Percentiles rank a stretch among this genome's conserved stretches.
These are phyloP conservation scores for Agaricus subrufescens DNA, from an alignment of 768 basidiomycete species.

Conservation along the genomic window DNA sequence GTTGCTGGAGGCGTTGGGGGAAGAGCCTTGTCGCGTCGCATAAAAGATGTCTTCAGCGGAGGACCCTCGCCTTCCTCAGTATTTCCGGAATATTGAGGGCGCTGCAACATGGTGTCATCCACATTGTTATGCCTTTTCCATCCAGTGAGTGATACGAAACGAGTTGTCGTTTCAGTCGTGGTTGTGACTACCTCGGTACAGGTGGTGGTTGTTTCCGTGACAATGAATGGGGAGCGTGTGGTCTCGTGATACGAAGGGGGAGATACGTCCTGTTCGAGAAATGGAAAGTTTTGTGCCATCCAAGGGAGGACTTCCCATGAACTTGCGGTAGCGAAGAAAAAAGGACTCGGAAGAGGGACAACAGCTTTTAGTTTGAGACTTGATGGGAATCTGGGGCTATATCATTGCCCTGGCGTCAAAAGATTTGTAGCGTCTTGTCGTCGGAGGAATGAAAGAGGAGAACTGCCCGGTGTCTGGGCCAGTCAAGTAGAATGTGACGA, in stretches of 20 bases:
- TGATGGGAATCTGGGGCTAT: neutral
- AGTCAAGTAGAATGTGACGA: neutral
- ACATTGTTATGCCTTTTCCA: constrained; percentile 52
- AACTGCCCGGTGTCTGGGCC: no score
- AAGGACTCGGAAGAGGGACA: neutral
- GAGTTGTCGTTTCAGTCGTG: constrained; percentile 46
- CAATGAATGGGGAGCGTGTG: constrained; percentile 25
- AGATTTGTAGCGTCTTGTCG: neutral
- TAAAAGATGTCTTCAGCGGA: neutral
- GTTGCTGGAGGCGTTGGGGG: constrained; percentile 18
- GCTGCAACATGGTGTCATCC: constrained; percentile 19
- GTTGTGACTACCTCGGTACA: constrained; percentile 42
- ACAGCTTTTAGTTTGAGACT: neutral
- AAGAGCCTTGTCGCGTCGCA: constrained; percentile 15
- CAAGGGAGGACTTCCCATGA: constrained; percentile 7
- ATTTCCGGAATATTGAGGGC: constrained; percentile 2
- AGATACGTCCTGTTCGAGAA: neutral
- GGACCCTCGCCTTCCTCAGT: constrained; percentile 10
- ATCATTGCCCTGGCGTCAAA: constrained; percentile 5
- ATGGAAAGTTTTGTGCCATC: neutral
- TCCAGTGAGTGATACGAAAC: constrained; percentile 63
- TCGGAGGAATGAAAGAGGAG: neutral
- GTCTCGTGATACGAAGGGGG: constrained; percentile 16
- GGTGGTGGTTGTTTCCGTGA: constrained; percentile 44
- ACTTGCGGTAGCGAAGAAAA: neutral